phyloP scores from a whole-genome alignment of 441 rosid species.

The Aquilaria agallochum region DNA sequence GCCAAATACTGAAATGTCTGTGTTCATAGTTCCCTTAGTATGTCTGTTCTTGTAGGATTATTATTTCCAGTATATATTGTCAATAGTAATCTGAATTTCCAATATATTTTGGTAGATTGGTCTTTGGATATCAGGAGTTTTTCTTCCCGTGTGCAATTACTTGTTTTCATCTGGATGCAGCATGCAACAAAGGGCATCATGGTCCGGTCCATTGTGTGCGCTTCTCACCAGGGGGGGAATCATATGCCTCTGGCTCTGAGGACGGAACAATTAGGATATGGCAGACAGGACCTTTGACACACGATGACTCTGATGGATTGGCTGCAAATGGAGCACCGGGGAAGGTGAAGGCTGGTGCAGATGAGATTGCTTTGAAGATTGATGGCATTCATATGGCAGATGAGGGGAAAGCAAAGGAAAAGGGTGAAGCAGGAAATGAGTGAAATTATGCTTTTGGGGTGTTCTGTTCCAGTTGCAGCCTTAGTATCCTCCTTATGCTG shows the following conservation, averaged over 20 bases:
- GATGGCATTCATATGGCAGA: constrained; percentile 53
- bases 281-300: constrained; percentile 59
- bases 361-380: constrained; percentile 62
- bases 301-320: constrained; percentile 30
- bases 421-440: constrained; percentile 25
- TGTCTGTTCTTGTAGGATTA: too few relatives aligned
- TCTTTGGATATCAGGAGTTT: too few relatives aligned
- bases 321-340: constrained; percentile 43
- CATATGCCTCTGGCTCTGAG: constrained; percentile 96
- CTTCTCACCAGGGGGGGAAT: constrained; percentile 92
- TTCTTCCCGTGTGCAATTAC: too few relatives aligned
- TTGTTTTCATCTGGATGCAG: constrained; percentile 28
- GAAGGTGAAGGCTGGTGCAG: constrained; percentile 56
- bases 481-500: too few relatives aligned
- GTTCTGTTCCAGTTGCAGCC: too few relatives aligned
- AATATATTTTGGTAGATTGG: too few relatives aligned
- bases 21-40: not conserved
- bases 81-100: too few relatives aligned
- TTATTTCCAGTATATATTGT: too few relatives aligned
- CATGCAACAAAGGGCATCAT: constrained; percentile 98
- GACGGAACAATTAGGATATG: constrained; percentile 97
- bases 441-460: constrained; percentile 5
- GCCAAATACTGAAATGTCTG: too few relatives aligned
- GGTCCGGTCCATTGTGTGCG: constrained; percentile 96
- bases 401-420: constrained; percentile 46